Evolutionary conservation across 2,329 filamentous ascomycete genomes (phyloP).

Genomic region (Calonectria ilicicola): DNA sequence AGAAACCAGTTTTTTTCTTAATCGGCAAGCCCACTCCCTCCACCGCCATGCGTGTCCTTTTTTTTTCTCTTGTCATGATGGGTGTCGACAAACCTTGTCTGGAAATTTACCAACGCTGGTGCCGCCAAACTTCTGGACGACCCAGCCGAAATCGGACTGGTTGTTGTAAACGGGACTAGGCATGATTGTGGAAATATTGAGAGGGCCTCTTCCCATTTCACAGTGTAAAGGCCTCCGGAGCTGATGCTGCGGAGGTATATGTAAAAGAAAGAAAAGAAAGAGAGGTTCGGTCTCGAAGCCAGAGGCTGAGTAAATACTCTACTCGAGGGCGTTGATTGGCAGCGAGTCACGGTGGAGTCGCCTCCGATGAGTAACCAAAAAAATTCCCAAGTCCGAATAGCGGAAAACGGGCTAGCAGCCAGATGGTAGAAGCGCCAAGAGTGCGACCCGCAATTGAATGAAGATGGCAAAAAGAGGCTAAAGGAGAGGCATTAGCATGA

Average conservation of each 20-base stretch:
- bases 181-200: slow-evolving; percentile 39
- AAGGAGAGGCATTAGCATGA: neutral
- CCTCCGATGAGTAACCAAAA: slow-evolving; percentile 37
- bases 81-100: slow-evolving; percentile 63
- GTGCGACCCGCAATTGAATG: neutral
- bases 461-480: slow-evolving; percentile 6
- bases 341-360: slow-evolving; percentile 30
- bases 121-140: slow-evolving; percentile 95
- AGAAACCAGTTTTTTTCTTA: neutral
- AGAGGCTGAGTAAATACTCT: slow-evolving; percentile 20
- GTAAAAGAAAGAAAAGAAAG: slow-evolving; percentile 6
- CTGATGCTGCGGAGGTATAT: neutral
- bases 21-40: neutral
- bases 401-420: neutral
- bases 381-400: slow-evolving; percentile 17
- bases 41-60: neutral
- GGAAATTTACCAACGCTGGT: slow-evolving; percentile 97
- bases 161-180: slow-evolving; percentile 50
- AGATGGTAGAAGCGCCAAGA: slow-evolving; percentile 3
- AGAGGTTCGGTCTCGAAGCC: neutral
- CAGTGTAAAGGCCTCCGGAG: slow-evolving; percentile 4
- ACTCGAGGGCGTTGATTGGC: slow-evolving; percentile 11
- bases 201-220: neutral
- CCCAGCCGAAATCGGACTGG: slow-evolving; percentile 69
- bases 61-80: neutral